A percentile compares a stretch with the other conserved stretches of the same genome.
Conservation (phyloP, 345 rosid genomes). For the Hypericum androsaemum region DNA sequence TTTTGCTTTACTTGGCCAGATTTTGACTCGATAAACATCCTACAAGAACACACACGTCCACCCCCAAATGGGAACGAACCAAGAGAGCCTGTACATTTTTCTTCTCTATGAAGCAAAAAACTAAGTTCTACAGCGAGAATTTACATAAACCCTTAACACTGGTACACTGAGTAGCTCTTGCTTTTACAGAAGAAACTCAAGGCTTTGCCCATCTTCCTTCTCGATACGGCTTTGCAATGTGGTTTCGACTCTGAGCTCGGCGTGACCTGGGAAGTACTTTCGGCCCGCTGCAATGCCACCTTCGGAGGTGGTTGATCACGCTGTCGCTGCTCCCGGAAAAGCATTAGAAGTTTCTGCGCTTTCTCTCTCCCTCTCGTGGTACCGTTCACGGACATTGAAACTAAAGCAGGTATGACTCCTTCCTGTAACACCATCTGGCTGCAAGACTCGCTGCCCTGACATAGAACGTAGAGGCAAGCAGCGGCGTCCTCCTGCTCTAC, state of each 20-base stretch:
- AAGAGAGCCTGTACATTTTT: too few relatives aligned
- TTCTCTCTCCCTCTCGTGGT: conserved; percentile 76
- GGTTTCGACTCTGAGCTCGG: conserved; percentile 40
- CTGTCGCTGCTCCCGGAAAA: conserved; percentile 87
- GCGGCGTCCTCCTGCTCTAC: conserved; percentile 82
- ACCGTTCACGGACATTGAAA: conserved; percentile 88
- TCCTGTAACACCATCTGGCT: conserved; percentile 82
- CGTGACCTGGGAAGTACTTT: conserved; percentile 24
- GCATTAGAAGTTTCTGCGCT: conserved; percentile 80
- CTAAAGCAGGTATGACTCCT: conserved; percentile 91
- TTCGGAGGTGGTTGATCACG: conserved; percentile 50
- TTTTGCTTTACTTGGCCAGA: too few relatives aligned
- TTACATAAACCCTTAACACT: conserved; percentile 18
- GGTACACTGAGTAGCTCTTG: conserved; percentile 72
- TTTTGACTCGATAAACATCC: too few relatives aligned
- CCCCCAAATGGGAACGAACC: too few relatives aligned
- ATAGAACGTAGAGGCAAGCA: conserved; percentile 58
- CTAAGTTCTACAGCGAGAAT: too few relatives aligned
- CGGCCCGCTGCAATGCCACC: conserved; percentile 12
- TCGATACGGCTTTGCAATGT: conserved; percentile 54
- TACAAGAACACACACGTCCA: too few relatives aligned
- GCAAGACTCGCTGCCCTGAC: conserved; percentile 67
- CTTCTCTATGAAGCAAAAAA: too few relatives aligned
- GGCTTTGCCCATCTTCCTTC: conserved; percentile 62
- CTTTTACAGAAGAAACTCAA: conserved; percentile 78